Percentiles rank a stretch among this genome's conserved stretches.
These are phyloP conservation scores for Russula sp. DNA, from an alignment of 768 basidiomycete genomes.

Conservation along the genomic window DNA sequence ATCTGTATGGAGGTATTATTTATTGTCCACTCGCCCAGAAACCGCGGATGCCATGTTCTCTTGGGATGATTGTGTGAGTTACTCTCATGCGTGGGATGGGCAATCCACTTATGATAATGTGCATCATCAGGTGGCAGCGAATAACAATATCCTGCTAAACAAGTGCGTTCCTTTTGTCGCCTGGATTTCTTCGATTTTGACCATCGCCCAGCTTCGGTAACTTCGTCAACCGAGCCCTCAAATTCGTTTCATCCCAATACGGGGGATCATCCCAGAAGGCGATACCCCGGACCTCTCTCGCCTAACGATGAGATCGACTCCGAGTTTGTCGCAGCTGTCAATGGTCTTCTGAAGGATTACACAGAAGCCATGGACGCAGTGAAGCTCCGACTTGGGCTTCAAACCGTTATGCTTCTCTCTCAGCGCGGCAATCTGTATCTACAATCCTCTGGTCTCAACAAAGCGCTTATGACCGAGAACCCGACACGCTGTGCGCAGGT, in stretches of 20 bases:
- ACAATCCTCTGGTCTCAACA: constrained; percentile 89
- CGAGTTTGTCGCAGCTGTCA: constrained; percentile 78
- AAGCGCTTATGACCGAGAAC: constrained; percentile 76
- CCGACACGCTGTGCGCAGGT: constrained; percentile 88
- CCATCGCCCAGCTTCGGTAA: constrained; percentile 74
- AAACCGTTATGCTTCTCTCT: constrained; percentile 87
- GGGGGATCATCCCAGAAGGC: constrained; percentile 76
- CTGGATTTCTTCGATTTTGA: neutral
- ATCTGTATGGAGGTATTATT: constrained; percentile 96
- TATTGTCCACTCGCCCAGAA: constrained; percentile 90
- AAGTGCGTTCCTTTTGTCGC: constrained; percentile 50
- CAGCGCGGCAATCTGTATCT: constrained; percentile 89
- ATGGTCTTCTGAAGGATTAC: constrained; percentile 74
- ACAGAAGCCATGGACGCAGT: constrained; percentile 86
- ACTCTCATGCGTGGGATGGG: neutral
- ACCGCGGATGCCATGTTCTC: constrained; percentile 94
- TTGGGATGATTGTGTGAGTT: constrained; percentile 86
- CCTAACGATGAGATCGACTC: constrained; percentile 63
- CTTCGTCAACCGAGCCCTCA: constrained; percentile 92
- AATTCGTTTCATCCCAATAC: constrained; percentile 88
- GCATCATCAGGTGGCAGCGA: constrained; percentile 72
- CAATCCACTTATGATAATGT: constrained; percentile 2
- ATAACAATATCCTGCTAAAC: constrained; percentile 91
- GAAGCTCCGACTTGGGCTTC: constrained; percentile 83
- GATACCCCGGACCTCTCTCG: constrained; percentile 67